These are phyloP conservation scores for Perkinsela sp. DNA, from an alignment of 208 protist genomes.

Conservation along the genomic window DNA sequence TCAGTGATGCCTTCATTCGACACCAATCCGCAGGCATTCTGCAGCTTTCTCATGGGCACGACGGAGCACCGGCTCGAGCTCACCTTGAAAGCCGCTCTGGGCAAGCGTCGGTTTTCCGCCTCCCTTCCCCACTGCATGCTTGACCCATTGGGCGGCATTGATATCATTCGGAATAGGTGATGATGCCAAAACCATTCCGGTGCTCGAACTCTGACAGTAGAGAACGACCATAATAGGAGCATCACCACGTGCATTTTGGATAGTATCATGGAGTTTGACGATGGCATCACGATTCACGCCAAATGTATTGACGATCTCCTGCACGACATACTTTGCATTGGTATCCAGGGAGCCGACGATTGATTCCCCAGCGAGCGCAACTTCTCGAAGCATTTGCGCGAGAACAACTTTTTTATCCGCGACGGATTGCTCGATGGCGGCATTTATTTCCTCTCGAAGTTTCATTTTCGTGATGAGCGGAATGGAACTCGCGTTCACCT, in stretches of 20 bases:
- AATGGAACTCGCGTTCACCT: conserved; percentile 35
- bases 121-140: conserved; percentile 45
- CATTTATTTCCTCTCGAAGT: conserved; percentile 43
- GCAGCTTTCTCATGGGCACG: no score
- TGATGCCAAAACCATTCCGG: conserved; percentile 22
- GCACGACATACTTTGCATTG: conserved; percentile 5
- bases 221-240: conserved; percentile 25
- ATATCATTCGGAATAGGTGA: conserved; percentile 36
- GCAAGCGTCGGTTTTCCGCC: conserved; percentile 57
- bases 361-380: conserved; percentile 14
- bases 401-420: conserved; percentile 23
- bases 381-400: conserved; percentile 30
- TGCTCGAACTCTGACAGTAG: conserved; percentile 20
- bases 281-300: conserved; percentile 54
- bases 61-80: no score
- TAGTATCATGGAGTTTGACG: conserved; percentile 22
- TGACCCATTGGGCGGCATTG: conserved; percentile 43
- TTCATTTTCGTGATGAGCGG: conserved; percentile 36
- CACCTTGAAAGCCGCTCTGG: conserved; percentile 24
- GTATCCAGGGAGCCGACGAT: conserved; percentile 11
- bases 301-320: conserved; percentile 9
- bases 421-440: conserved; percentile 29
- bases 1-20: no score
- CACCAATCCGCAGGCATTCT: no score
- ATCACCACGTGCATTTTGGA: conserved; percentile 20